Base-by-base conservation (phyloP, 495 filamentous ascomycete genomes). In the Parachaetomium inaequale region DNA sequence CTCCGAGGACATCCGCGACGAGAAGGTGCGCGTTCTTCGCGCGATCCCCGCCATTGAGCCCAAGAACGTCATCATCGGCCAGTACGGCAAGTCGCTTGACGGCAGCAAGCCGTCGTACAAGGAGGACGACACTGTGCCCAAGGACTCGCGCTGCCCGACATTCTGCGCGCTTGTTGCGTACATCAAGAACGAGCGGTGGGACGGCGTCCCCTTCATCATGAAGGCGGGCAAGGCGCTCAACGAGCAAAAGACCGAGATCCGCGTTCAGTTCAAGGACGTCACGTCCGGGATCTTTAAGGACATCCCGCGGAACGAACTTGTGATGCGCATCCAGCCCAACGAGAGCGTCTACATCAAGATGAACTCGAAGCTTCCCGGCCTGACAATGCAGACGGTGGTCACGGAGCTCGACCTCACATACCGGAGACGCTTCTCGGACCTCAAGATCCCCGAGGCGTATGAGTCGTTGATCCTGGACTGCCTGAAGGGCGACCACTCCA, bases 261-360 rank as follows among this genome's bases (percentile, higher is more conserved):
- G 95, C 68, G 97, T 99, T 63, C 95, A 99, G 75, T 99, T 96
- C 85, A 93, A 93, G 79, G 95, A 99, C 69, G 94, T 99, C 57
- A 98, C 95, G 23, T 96, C 92, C 29, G 95, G 95, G 61, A 99
- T 99, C 80, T 99, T 99, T 82, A 98, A 98, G 84, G 93, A 99
- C 69, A 99, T 98, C 66, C 95, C 95, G 54, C 89, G 95, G 53
- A 99, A 99, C 81, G 95, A 99, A 80, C 88, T 99, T 59, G 95
- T 99, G 68, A 96, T 99, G 79, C 92, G 95, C 63, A 95, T 99
- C 62, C 95, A 99, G 79, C 95, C 95, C 66, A 99, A 99, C 78
- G 95, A 99, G 81, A 93, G 89, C 69, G 92, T 99, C 65, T 99
- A 99, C 82, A 96, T 97, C 78, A 99, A 99, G 87, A 99, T 98